Conservation (phyloP, 306 rosid species). For the Trifolium pratense region DNA sequence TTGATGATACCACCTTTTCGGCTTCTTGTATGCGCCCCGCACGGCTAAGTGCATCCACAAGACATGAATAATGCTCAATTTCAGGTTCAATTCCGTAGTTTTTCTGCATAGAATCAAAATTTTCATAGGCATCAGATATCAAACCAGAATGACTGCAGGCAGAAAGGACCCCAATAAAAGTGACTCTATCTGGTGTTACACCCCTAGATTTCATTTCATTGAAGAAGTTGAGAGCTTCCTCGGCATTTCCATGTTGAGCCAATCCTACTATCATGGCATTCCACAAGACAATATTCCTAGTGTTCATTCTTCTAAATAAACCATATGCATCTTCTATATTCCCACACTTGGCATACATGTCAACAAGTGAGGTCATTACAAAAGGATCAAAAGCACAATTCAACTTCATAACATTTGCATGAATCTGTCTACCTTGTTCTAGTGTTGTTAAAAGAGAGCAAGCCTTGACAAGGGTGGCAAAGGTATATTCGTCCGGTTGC, state of each 20-base stretch:
- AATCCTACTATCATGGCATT: conserved; percentile 87
- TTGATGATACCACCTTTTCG: conserved; percentile 64
- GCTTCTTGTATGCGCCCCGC: conserved; percentile 74
- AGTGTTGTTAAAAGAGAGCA: conserved; percentile 71
- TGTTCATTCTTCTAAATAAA: conserved; percentile 58
- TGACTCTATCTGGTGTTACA: conserved; percentile 67
- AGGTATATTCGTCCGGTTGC: conserved; percentile 78
- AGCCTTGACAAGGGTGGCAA: conserved; percentile 80
- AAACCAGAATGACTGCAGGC: conserved; percentile 85
- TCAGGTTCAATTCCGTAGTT: conserved; percentile 64
- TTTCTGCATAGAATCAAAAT: conserved; percentile 64
- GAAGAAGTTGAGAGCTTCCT: conserved; percentile 72
- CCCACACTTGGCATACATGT: conserved; percentile 93
- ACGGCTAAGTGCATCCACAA: conserved; percentile 84
- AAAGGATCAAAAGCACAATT: conserved; percentile 63
- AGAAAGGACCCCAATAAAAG: conserved; percentile 77
- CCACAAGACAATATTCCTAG: conserved; percentile 62
- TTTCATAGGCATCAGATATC: conserved; percentile 64
- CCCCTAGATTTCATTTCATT: conserved; percentile 56
- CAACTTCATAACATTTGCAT: conserved; percentile 76
- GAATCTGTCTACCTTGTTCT: conserved; percentile 85
- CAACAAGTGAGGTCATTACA: conserved; percentile 82
- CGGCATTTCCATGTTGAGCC: conserved; percentile 80
- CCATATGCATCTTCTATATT: conserved; percentile 66
- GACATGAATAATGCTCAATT: conserved; percentile 77